These are phyloP conservation scores for Pulveroboletus sp. DNA, from an alignment of 768 basidiomycete species.

Conservation along the genomic window DNA sequence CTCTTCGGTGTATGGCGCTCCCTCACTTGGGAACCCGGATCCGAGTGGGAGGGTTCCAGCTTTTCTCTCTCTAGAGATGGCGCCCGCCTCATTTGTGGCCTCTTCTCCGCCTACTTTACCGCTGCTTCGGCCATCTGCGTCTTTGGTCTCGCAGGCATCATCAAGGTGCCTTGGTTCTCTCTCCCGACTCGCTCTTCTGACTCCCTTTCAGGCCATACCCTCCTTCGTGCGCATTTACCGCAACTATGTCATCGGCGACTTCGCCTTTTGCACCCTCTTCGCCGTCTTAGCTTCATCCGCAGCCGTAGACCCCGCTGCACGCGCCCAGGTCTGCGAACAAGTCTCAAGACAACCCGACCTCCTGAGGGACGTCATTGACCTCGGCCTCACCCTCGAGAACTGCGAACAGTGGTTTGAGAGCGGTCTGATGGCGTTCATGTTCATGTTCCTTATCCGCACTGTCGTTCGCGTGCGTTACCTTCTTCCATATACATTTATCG, in stretches of 20 bases:
- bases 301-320: constrained; percentile 51
- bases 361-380: constrained; percentile 62
- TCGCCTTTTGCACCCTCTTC: constrained; percentile 62
- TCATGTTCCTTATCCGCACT: constrained; percentile 55
- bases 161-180: constrained; percentile 47
- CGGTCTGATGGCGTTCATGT: constrained; percentile 55
- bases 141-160: constrained; percentile 64
- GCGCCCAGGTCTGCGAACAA: constrained; percentile 67
- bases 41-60: constrained; percentile 46
- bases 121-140: constrained; percentile 60
- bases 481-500: background rate
- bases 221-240: constrained; percentile 74
- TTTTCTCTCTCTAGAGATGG: constrained; percentile 40
- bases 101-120: constrained; percentile 64
- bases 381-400: constrained; percentile 73
- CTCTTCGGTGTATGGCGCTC: constrained; percentile 43
- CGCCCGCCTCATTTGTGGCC: constrained; percentile 51
- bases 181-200: background rate
- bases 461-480: constrained; percentile 58
- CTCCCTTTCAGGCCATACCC: constrained; percentile 47
- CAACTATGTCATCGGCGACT: constrained; percentile 77
- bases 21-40: constrained; percentile 44
- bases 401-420: constrained; percentile 78
- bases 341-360: constrained; percentile 72
- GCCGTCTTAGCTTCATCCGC: constrained; percentile 55